Conservation (phyloP, 495 filamentous ascomycete genomes). For the Aspergillus mulundensis region DNA sequence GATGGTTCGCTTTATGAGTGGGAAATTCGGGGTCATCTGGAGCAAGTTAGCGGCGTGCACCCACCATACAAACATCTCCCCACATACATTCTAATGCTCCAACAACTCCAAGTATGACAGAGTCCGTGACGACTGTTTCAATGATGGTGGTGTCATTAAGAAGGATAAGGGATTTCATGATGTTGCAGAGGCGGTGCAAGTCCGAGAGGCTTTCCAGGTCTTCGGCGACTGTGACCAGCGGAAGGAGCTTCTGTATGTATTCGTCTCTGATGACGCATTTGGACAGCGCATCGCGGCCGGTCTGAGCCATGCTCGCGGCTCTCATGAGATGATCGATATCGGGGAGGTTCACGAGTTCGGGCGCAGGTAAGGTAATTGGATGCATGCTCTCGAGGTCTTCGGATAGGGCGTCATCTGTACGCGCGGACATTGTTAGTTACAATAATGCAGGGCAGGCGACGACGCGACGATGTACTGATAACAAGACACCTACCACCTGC, state of each 20-base stretch:
- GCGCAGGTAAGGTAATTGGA: constrained; percentile 68
- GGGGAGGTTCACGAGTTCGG: constrained; percentile 70
- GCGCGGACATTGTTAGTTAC: neutral
- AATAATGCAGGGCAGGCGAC: neutral
- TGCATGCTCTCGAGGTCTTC: constrained; percentile 77
- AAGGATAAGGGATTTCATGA: constrained; percentile 93
- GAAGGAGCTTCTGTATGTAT: constrained; percentile 84
- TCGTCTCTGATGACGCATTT: constrained; percentile 81
- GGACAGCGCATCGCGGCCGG: constrained; percentile 80
- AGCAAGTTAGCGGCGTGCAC: constrained; percentile 14
- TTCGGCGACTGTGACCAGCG: constrained; percentile 79
- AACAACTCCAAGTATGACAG: constrained; percentile 85
- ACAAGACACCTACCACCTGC: constrained; percentile 42
- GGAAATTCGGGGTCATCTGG: constrained; percentile 94
- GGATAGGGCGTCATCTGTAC: constrained; percentile 78
- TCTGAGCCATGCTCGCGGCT: constrained; percentile 63
- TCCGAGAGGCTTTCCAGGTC: constrained; percentile 83
- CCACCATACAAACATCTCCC: neutral
- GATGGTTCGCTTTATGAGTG: constrained; percentile 96
- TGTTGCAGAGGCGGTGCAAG: constrained; percentile 88
- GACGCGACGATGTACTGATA: constrained; percentile 3
- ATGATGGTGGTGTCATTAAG: constrained; percentile 94
- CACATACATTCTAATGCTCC: constrained; percentile 83
- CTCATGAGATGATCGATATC: constrained; percentile 84
- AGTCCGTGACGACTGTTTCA: constrained; percentile 86